phyloP scores from a whole-genome alignment of 2,329 filamentous ascomycete genomes.

The Berkeleyomyces rouxiae region DNA sequence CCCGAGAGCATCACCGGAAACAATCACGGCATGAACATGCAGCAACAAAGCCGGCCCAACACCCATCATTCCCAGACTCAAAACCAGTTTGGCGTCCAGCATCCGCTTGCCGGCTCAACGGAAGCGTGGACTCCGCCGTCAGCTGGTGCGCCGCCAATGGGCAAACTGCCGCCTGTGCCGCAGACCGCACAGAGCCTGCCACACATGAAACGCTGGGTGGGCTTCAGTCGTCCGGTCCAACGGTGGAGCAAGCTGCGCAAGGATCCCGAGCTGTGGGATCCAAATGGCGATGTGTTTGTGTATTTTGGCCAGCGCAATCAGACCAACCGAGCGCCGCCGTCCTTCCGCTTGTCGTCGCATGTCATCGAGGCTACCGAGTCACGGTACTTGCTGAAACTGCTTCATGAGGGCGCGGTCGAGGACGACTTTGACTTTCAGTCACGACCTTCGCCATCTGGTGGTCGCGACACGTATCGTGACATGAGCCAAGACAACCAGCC shows the following conservation, averaged over 20 bases:
- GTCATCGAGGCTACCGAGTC: constrained; percentile 42
- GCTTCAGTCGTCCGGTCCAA: constrained; percentile 28
- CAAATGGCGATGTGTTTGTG: constrained; percentile 42
- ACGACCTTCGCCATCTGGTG: constrained; percentile 23
- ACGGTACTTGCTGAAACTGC: constrained; percentile 32
- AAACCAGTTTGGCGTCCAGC: neutral
- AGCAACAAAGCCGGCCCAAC: neutral
- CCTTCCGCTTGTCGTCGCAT: constrained; percentile 40
- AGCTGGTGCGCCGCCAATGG: constrained; percentile 24
- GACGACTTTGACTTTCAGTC: constrained; percentile 29
- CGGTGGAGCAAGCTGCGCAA: constrained; percentile 42
- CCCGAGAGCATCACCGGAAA: constrained; percentile 8
- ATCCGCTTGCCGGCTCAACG: constrained; percentile 9
- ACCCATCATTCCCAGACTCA: neutral
- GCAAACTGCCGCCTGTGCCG: constrained; percentile 29
- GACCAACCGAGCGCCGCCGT: constrained; percentile 30
- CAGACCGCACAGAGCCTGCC: constrained; percentile 19
- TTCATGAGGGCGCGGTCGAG: constrained; percentile 36
- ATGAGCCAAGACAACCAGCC: constrained; percentile 21
- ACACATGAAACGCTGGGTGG: constrained; percentile 36
- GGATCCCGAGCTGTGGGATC: constrained; percentile 44
- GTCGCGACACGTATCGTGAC: constrained; percentile 11
- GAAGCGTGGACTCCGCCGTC: neutral
- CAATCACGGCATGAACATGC: neutral
- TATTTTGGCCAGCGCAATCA: constrained; percentile 34